Conservation (phyloP, 768 basidiomycete genomes). For the Phaffia australis region DNA sequence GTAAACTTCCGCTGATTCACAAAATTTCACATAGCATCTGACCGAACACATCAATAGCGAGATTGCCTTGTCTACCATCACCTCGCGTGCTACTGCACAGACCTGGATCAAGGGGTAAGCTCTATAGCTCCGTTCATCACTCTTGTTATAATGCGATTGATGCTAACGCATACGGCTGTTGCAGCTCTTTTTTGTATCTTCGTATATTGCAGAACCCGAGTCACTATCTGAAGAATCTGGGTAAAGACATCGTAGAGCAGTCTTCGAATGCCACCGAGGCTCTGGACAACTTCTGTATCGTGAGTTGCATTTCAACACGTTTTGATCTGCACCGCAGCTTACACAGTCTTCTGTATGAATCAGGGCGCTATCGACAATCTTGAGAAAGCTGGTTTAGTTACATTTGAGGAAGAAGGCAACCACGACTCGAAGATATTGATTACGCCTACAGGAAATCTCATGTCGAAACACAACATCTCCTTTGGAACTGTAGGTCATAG, state of each 20-base stretch:
- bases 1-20: neutral
- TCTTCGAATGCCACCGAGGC: conserved; percentile 28
- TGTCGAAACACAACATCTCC: conserved; percentile 14
- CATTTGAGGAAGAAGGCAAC: neutral
- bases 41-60: conserved; percentile 90
- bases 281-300: conserved; percentile 46
- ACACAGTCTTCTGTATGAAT: neutral
- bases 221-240: conserved; percentile 47
- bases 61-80: conserved; percentile 76
- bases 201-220: conserved; percentile 72
- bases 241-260: conserved; percentile 1
- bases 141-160: too few species aligned
- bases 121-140: neutral
- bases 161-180: too few species aligned
- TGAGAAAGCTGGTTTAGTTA: conserved; percentile 12
- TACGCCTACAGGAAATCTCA: conserved; percentile 9
- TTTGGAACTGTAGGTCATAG: neutral
- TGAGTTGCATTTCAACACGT: conserved; percentile 28
- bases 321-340: neutral
- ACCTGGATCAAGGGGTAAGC: conserved; percentile 49
- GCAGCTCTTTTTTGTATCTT: conserved; percentile 70
- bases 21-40: conserved; percentile 61
- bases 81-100: conserved; percentile 55
- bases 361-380: conserved; percentile 13
- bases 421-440: neutral